Percentiles rank a stretch among this genome's conserved stretches.
These are phyloP conservation scores for Chenopodium formosanum DNA, from an alignment of 148 eudicot species.

Conservation along the genomic window DNA sequence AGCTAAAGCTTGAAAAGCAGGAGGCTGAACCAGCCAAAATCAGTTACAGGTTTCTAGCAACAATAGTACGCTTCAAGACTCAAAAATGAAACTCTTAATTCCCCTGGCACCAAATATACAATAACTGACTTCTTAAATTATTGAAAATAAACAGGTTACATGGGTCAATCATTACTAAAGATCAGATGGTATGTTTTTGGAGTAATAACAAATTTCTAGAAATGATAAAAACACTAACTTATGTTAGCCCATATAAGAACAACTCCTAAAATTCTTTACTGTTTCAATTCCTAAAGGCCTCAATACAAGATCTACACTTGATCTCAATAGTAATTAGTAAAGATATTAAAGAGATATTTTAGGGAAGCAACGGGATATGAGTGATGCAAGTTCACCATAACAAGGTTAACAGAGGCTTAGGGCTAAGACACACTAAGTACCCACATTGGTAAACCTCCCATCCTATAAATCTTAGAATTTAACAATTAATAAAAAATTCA, in stretches of 20 bases:
- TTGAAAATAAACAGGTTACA: no score
- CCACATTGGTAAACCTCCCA: no score
- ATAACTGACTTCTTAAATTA: not conserved
- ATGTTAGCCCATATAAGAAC: not conserved
- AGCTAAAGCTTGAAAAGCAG: not conserved
- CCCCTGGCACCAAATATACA: not conserved
- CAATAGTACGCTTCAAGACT: not conserved
- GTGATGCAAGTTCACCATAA: not conserved
- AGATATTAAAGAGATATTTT: no score
- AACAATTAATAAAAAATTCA: no score
- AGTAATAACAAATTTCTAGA: not conserved
- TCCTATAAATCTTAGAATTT: no score
- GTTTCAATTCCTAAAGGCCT: not conserved
- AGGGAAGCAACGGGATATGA: not conserved
- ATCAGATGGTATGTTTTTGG: not conserved
- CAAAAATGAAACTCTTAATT: not conserved
- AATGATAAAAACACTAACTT: not conserved
- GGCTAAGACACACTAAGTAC: no score
- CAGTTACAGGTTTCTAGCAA: not conserved
- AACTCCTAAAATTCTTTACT: not conserved
- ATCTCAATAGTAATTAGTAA: no score
- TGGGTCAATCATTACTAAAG: not conserved
- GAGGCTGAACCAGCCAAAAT: not conserved
- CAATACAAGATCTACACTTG: conserved; percentile 2
- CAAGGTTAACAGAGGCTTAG: not conserved